Conservation (phyloP, 2,329 filamentous ascomycete species). For the Dactylella cylindrospora region DNA sequence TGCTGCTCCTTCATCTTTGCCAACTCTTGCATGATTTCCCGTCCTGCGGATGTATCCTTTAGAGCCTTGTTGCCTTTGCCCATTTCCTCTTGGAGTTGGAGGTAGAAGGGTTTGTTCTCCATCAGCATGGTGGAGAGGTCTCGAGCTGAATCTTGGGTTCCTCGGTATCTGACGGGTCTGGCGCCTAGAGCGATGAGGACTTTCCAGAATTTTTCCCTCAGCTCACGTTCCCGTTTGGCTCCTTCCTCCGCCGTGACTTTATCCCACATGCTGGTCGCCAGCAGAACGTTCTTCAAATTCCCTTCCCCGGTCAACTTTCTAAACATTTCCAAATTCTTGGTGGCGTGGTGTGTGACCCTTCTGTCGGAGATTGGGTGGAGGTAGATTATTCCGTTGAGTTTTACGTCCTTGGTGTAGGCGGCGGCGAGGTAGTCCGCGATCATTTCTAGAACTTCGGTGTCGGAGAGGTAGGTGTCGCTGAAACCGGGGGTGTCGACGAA, state of each 20-base stretch:
- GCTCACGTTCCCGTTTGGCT: slow-evolving; percentile 26
- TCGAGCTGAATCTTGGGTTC: slow-evolving; percentile 40
- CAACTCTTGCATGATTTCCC: slow-evolving; percentile 76
- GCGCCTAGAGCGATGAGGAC: slow-evolving; percentile 44
- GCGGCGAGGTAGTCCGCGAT: slow-evolving; percentile 53
- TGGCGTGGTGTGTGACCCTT: slow-evolving; percentile 51
- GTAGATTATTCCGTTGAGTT: slow-evolving; percentile 56
- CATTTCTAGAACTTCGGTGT: slow-evolving; percentile 55
- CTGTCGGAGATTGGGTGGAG: slow-evolving; percentile 56
- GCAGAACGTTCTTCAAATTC: slow-evolving; percentile 53
- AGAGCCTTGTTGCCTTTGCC: slow-evolving; percentile 76
- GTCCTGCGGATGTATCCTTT: slow-evolving; percentile 62
- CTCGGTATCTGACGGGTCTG: slow-evolving; percentile 42
- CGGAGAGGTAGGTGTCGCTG: slow-evolving; percentile 54
- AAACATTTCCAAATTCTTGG: slow-evolving; percentile 55
- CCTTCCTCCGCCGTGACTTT: slow-evolving; percentile 48
- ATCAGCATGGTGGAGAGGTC: slow-evolving; percentile 28
- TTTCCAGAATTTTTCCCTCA: slow-evolving; percentile 47
- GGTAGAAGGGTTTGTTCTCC: slow-evolving; percentile 88
- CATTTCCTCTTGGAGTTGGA: slow-evolving; percentile 84
- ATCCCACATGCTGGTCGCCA: slow-evolving; percentile 56
- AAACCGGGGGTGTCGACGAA: slow-evolving; percentile 58
- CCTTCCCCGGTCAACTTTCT: slow-evolving; percentile 54
- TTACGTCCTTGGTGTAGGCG: slow-evolving; percentile 50
- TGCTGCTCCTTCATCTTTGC: slow-evolving; percentile 69